Evolutionary conservation across 805 yeast genomes (phyloP).

Genomic region (Jamesozyma hellenica): DNA sequence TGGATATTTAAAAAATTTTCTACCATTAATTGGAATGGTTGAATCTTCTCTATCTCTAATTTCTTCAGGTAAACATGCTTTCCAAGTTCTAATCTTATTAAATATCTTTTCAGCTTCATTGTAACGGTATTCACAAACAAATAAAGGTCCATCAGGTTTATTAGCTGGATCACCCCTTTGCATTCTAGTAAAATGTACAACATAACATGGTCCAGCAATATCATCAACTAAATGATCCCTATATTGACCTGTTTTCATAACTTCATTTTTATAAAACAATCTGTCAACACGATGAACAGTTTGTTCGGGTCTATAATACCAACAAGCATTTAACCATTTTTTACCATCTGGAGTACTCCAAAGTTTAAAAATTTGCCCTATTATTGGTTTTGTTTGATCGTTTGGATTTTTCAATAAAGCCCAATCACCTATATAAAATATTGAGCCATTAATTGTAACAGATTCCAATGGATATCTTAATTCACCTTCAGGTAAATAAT

Average conservation of each 20-base stretch:
- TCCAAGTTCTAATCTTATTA: slow-evolving; percentile 96
- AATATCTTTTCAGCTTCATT: slow-evolving; percentile 84
- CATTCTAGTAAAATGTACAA: slow-evolving; percentile 86
- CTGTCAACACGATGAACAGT: slow-evolving; percentile 90
- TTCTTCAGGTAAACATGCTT: slow-evolving; percentile 95
- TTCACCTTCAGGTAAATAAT: slow-evolving; percentile 49
- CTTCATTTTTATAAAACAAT: slow-evolving; percentile 86
- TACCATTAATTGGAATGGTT: slow-evolving; percentile 57
- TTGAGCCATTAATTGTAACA: slow-evolving; percentile 58
- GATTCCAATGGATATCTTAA: slow-evolving; percentile 74
- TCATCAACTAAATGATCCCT: slow-evolving; percentile 87
- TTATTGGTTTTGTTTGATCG: slow-evolving; percentile 81
- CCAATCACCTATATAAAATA: slow-evolving; percentile 90
- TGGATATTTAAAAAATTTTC: slow-evolving; percentile 61
- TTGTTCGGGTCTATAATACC: slow-evolving; percentile 97
- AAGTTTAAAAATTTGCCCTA: slow-evolving; percentile 85
- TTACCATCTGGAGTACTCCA: slow-evolving; percentile 80
- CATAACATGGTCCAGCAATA: slow-evolving; percentile 87
- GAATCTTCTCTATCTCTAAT: slow-evolving; percentile 78
- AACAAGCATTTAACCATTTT: slow-evolving; percentile 86
- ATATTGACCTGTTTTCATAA: slow-evolving; percentile 92
- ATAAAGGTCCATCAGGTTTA: slow-evolving; percentile 71
- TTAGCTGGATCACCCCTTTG: slow-evolving; percentile 89
- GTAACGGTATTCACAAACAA: slow-evolving; percentile 89
- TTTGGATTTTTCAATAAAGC: slow-evolving; percentile 77